Percentiles rank a stretch among this genome's conserved stretches.
Conservation (phyloP, 225 moss, liverwort and hornwort genomes). For the Pseudoscleropodium purum region DNA sequence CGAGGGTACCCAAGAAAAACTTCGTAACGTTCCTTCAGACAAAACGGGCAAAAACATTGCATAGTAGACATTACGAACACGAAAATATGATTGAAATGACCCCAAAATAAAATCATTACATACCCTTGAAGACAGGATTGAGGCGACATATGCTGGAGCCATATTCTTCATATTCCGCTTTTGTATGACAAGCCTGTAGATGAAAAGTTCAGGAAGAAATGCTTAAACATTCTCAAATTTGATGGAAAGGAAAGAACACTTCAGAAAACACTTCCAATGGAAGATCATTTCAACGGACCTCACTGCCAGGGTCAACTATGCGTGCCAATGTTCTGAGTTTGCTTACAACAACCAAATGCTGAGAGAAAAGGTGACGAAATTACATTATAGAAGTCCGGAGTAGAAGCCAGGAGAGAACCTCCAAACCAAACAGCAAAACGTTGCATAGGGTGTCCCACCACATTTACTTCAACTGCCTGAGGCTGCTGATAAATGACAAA, state of each 20-base stretch:
- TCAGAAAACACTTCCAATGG: neutral
- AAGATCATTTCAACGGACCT: neutral
- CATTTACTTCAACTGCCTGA: slow-evolving; percentile 88
- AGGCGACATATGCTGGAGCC: slow-evolving; percentile 93
- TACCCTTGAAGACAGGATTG: slow-evolving; percentile 49
- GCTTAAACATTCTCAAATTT: neutral
- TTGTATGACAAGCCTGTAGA: slow-evolving; percentile 63
- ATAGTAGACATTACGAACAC: neutral
- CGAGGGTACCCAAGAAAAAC: neutral
- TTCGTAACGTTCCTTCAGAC: neutral
- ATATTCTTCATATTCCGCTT: slow-evolving; percentile 75
- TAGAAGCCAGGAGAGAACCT: slow-evolving; percentile 82
- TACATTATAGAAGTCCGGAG: slow-evolving; percentile 85
- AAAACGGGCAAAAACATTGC: neutral
- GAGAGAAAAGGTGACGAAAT: neutral
- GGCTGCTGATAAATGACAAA: slow-evolving; percentile 38
- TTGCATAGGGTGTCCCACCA: slow-evolving; percentile 87
- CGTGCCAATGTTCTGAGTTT: neutral
- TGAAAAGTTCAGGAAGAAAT: neutral
- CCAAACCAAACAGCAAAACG: slow-evolving; percentile 90
- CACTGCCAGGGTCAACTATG: neutral
- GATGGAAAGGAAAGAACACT: neutral
- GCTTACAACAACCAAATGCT: neutral
- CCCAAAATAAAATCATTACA: neutral
- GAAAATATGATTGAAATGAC: neutral